Base-by-base conservation (phyloP, 2,329 filamentous ascomycete genomes). In the Cucurbitaria berberidis region DNA sequence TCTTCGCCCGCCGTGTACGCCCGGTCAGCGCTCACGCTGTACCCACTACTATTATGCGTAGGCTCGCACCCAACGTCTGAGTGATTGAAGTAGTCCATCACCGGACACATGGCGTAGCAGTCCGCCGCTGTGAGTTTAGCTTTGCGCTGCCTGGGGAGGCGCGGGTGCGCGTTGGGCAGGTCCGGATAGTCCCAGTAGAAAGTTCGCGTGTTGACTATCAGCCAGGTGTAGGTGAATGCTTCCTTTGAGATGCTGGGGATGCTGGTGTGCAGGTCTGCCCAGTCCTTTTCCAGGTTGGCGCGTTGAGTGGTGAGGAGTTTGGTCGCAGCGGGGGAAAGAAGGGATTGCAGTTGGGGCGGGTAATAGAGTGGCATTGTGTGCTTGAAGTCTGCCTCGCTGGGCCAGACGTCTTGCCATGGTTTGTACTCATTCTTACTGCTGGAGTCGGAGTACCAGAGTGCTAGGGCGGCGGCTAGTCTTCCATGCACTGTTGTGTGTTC, bases 51-150 rank as follows among this genome's bases (percentile, higher is more conserved):
- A 40, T 80, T 77, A 62, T 83, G 84, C 3, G 77, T 67, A 0
- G 86, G 84, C 13, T 77, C 72, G 71, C 85, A 87, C 10, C 76
- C 76, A 13, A 67, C 60, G 22, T 77, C 75, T 13, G 73, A 73
- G 57, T 85, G 82, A 58, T 85, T 92, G 78, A 91, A 88, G 49
- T 89, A 84, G 70, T 92, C 89, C 1, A 88, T 85, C 30, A 90
- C 86, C 0, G 89, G 89, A 71, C 87, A 87, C 60, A 91, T 81
- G 9, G 84, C 84, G 78, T 90, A 84, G 64, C 84, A 84, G 62
- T 90, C 88, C 21, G 77, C 72, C 13, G 60, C 82, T 72, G 64
- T 74, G 66, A 62, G 74, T 60, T 64, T 68, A 10, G 21, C 77
- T 70, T 56, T 72, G 63, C 67, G 80, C 74, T 55, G 3, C 4